These are phyloP conservation scores for Aspergillus vadensis DNA, from an alignment of 2,329 filamentous ascomycete species.

Conservation along the genomic window DNA sequence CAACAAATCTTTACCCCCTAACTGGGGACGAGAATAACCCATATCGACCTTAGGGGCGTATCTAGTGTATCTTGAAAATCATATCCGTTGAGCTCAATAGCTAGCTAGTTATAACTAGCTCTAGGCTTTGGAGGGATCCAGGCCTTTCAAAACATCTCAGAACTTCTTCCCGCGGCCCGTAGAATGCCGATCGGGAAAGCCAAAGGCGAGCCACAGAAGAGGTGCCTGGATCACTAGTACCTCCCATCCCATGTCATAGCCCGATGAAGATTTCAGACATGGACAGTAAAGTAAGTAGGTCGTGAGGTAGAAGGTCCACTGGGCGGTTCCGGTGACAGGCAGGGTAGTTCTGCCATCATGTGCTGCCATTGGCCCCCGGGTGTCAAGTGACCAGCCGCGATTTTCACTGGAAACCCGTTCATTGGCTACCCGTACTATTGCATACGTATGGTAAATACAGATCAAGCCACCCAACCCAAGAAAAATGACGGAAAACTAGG, in stretches of 20 bases:
- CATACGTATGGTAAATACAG: slow-evolving; percentile 19
- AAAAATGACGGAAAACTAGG: background rate
- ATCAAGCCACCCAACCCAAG: background rate
- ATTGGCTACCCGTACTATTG: slow-evolving; percentile 27
- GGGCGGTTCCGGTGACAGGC: slow-evolving; percentile 19
- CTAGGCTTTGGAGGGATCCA: background rate
- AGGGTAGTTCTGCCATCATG: slow-evolving; percentile 13
- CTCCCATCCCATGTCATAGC: slow-evolving; percentile 13
- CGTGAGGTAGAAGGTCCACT: slow-evolving; percentile 4
- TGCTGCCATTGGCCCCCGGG: slow-evolving; percentile 16
- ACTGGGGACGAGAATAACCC: background rate
- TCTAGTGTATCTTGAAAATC: background rate
- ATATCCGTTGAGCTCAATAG: background rate
- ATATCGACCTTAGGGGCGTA: background rate
- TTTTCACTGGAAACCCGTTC: slow-evolving; percentile 35
- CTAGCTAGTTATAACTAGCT: background rate
- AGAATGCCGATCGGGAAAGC: background rate
- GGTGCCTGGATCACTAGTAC: background rate
- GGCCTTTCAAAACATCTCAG: background rate
- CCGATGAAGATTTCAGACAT: background rate
- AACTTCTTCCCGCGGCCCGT: background rate
- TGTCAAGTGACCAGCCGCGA: slow-evolving; percentile 44
- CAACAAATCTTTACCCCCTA: background rate
- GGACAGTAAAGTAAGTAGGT: background rate
- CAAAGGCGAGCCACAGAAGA: background rate